Conservation (phyloP, 345 rosid species). For the Nephelium lappaceum region DNA sequence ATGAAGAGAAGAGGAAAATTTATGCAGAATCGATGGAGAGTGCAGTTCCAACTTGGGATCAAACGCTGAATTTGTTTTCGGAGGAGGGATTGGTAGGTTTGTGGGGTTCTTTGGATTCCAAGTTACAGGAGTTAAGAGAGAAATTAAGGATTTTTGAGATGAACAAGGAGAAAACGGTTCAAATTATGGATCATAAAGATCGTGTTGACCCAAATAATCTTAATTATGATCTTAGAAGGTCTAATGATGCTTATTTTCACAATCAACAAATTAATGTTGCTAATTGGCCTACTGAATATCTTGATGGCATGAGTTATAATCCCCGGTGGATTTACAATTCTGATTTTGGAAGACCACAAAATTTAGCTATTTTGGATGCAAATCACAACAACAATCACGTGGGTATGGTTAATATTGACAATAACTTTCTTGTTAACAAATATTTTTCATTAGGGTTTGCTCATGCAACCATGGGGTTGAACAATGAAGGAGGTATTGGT, state of each 20-base stretch:
- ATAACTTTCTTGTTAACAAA: too few species aligned
- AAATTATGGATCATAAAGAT: neutral
- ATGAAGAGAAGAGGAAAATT: too few species aligned
- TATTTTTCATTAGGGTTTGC: neutral
- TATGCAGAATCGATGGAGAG: too few species aligned
- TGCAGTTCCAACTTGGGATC: too few species aligned
- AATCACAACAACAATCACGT: neutral
- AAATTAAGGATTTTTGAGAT: neutral
- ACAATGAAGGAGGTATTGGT: neutral
- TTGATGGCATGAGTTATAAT: too few species aligned
- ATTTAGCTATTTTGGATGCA: neutral
- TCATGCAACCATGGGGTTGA: neutral
- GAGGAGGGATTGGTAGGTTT: neutral
- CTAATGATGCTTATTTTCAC: neutral
- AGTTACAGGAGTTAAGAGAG: conserved; percentile 1
- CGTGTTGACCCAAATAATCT: neutral
- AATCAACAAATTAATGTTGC: neutral
- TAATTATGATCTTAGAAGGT: neutral
- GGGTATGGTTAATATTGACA: neutral
- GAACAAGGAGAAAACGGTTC: neutral
- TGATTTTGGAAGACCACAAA: neutral
- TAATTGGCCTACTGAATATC: too few species aligned
- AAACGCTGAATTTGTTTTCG: neutral
- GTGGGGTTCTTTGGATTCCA: neutral
- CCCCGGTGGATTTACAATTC: neutral